Percentiles rank a stretch among this genome's conserved stretches.
These are phyloP conservation scores for Phytophthora rubi DNA, from an alignment of 352 stramenopile genomes.

Conservation along the genomic window DNA sequence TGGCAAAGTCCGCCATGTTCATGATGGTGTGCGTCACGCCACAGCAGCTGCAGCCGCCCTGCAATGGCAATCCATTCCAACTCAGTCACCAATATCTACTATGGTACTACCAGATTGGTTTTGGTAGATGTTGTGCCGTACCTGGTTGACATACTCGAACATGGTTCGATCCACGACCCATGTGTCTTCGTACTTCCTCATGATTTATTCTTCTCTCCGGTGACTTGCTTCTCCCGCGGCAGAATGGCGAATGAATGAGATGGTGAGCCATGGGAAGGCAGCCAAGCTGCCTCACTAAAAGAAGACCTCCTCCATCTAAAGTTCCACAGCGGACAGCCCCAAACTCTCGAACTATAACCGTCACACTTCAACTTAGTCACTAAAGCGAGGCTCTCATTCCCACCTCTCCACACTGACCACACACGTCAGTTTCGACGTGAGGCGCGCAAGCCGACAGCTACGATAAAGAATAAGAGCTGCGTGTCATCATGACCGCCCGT, in stretches of 20 bases:
- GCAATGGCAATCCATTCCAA: not conserved
- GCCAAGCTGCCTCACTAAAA: constrained; percentile 2
- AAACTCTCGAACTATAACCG: constrained; percentile 22
- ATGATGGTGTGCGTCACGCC: constrained; percentile 89
- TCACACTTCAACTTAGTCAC: constrained; percentile 15
- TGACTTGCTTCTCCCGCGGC: constrained; percentile 14
- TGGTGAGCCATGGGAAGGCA: constrained; percentile 4
- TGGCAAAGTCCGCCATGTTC: constrained; percentile 84
- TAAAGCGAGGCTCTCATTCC: not conserved
- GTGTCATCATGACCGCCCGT: constrained; percentile 2
- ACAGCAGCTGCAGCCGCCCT: constrained; percentile 93
- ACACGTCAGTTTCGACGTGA: constrained; percentile 6
- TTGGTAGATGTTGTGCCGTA: not conserved
- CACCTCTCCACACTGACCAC: not conserved
- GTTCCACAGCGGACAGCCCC: constrained; percentile 1
- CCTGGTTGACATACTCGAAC: constrained; percentile 95
- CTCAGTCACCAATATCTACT: not conserved
- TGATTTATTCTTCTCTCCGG: not conserved
- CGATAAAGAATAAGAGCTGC: not conserved
- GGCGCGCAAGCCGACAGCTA: not conserved
- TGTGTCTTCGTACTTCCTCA: constrained; percentile 79
- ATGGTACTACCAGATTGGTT: not conserved
- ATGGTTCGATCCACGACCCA: constrained; percentile 94
- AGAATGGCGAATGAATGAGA: constrained; percentile 25
- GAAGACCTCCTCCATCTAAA: constrained; percentile 2